Conservation (phyloP, 805 yeast genomes). For the Starmerella bacillaris region DNA sequence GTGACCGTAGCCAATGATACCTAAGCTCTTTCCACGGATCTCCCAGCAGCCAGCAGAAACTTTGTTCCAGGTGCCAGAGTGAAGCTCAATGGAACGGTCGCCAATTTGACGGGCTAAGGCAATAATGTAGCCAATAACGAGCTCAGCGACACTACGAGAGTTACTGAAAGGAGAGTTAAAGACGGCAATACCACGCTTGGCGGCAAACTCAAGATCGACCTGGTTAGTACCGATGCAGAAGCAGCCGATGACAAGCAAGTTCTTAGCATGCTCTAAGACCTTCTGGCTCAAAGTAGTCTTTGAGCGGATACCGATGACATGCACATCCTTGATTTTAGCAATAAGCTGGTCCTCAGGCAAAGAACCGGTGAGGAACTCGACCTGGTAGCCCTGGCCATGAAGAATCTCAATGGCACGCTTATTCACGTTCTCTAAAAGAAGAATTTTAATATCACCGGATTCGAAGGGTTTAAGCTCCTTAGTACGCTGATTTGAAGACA, state of each 20-base stretch:
- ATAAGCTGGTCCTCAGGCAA: slow-evolving; percentile 84
- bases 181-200: slow-evolving; percentile 82
- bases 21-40: slow-evolving; percentile 94
- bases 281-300: slow-evolving; percentile 76
- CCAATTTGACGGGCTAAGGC: slow-evolving; percentile 90
- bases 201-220: slow-evolving; percentile 83
- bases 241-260: slow-evolving; percentile 83
- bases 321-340: slow-evolving; percentile 82
- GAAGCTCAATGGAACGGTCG: slow-evolving; percentile 89
- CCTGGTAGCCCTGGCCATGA: slow-evolving; percentile 85
- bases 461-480: slow-evolving; percentile 84
- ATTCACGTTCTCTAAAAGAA: slow-evolving; percentile 83
- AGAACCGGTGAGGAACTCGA: slow-evolving; percentile 79
- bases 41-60: slow-evolving; percentile 94
- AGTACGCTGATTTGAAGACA: slow-evolving; percentile 18
- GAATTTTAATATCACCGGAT: slow-evolving; percentile 83
- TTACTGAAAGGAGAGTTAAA: slow-evolving; percentile 97
- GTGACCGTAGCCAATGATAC: slow-evolving; percentile 95
- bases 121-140: slow-evolving; percentile 88
- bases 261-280: slow-evolving; percentile 68
- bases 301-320: slow-evolving; percentile 95
- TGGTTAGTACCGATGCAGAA: slow-evolving; percentile 99
- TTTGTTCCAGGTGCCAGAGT: slow-evolving; percentile 95
- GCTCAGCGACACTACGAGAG: slow-evolving; percentile 95
- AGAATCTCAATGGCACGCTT: slow-evolving; percentile 78